These are phyloP conservation scores for Xylariaceae sp. DNA, from an alignment of 2,329 filamentous ascomycete species.

Conservation along the genomic window DNA sequence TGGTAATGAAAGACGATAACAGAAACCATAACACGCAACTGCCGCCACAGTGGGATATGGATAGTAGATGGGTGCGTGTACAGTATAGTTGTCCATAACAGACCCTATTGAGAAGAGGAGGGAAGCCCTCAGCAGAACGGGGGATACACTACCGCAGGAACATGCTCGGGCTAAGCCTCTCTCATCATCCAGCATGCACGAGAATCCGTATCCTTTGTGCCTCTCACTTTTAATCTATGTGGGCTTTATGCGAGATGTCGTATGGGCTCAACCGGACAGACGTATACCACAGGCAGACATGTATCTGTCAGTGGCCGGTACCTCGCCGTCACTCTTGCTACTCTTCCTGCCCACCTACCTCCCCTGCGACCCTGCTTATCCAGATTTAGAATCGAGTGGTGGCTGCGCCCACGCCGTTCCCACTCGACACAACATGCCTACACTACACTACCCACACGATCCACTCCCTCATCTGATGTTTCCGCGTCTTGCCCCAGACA, in stretches of 20 bases:
- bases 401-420: constrained; percentile 38
- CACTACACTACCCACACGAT: constrained; percentile 28
- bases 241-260: constrained; percentile 41
- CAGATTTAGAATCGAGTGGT: constrained; percentile 45
- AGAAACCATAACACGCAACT: no score
- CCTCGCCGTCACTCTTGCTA: constrained; percentile 26
- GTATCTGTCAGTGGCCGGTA: constrained; percentile 31
- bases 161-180: constrained; percentile 23
- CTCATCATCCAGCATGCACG: constrained; percentile 27
- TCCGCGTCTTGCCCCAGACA: constrained; percentile 52
- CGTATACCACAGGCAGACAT: constrained; percentile 4
- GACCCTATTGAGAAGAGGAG: neutral
- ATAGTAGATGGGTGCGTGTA: no score
- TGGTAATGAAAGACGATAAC: no score
- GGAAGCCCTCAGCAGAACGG: no score
- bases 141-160: constrained; percentile 8
- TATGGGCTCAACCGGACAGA: constrained; percentile 30
- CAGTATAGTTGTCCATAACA: neutral
- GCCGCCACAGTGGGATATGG: no score
- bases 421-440: constrained; percentile 31
- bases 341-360: constrained; percentile 3
- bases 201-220: constrained; percentile 34
- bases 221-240: constrained; percentile 12
- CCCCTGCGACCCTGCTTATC: constrained; percentile 31
- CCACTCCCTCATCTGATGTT: constrained; percentile 50